phyloP scores from a whole-genome alignment of 768 basidiomycete genomes.

The Phallus indusiatus region DNA sequence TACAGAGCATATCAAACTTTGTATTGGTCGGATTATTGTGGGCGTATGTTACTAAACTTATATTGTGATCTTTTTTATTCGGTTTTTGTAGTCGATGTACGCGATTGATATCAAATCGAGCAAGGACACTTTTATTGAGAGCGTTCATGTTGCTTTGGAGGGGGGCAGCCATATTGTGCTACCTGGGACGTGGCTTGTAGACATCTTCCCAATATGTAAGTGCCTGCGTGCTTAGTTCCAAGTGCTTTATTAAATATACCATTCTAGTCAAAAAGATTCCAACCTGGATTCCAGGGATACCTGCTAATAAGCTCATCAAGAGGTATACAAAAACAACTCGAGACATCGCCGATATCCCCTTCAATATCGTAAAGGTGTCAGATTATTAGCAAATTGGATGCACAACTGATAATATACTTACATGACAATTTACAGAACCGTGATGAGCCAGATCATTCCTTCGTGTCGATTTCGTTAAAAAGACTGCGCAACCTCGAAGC shows the following conservation, averaged over 20 bases:
- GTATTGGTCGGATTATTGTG: neutral
- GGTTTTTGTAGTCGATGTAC: constrained; percentile 26
- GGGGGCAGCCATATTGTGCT: constrained; percentile 29
- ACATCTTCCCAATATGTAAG: constrained; percentile 11
- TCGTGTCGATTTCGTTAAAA: neutral
- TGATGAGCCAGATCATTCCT: neutral
- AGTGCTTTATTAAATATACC: neutral
- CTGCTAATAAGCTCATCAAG: constrained; percentile 4
- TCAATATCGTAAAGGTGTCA: constrained; percentile 18
- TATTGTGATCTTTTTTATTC: constrained; percentile 17
- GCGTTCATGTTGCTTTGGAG: constrained; percentile 31
- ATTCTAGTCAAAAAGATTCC: constrained; percentile 9
- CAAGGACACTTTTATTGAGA: constrained; percentile 31
- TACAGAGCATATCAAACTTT: constrained; percentile 29
- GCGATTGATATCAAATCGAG: constrained; percentile 28
- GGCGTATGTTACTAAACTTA: neutral
- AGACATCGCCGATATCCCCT: neutral
- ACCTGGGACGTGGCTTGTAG: constrained; percentile 13
- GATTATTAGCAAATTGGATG: constrained; percentile 22
- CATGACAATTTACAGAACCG: neutral
- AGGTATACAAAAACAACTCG: too few species aligned
- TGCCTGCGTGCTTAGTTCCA: neutral
- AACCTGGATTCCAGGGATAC: constrained; percentile 12
- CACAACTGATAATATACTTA: constrained; percentile 8
- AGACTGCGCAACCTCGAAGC: neutral